Evolutionary conservation across 371 early-diverging fungal genomes (phyloP), one percentile per base, ranked within the genome.

Genomic region (Smittium culicis): DNA sequence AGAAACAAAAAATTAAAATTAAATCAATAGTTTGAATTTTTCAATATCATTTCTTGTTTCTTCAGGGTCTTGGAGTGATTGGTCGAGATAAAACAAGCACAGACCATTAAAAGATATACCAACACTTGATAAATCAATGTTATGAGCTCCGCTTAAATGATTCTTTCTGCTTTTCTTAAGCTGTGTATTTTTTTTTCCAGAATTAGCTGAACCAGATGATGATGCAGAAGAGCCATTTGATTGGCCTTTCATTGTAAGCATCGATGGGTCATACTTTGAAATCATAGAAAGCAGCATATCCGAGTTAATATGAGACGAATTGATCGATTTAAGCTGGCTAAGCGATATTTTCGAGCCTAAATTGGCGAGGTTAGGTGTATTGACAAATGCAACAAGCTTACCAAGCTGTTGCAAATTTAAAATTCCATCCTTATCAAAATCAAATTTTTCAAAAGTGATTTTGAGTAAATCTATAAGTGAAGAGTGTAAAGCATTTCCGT

Each of bases 21-120:
- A 59, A 14, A 11, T 5, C n/a, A 63, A 32, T 32, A 31, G 8
- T 33, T 63, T 75, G 32, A 78, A 66, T 34, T 71, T 74, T 5
- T 71, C 72, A 16, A 78, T 65, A 45, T 78, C 78, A n/a, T 58
- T 61, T 55, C 77, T 76, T 0, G 78, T 78, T 58, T 78, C 78
- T 2, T 63, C 56, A 0, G 78, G 78, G 31, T 78, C 78, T 29
- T 77, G 67, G 29, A 78, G 54, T 1, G 78, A 70, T 30, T 78
- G 78, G 1, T 68, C 69, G 17, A 77, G 56, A 35, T 68, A 78
- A 45, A 78, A 78, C 33, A 55, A 64, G 17, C 66, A 67, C 27
- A 78, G 68, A 27, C 79, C 71, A 30, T 63, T 64, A 1, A 72
- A 17, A 64, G 64, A 61, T 72, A 76, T 70, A 24, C 77, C 77